These are phyloP conservation scores for Pyrus pyrifolia DNA, from an alignment of 306 rosid genomes.

Conservation along the genomic window DNA sequence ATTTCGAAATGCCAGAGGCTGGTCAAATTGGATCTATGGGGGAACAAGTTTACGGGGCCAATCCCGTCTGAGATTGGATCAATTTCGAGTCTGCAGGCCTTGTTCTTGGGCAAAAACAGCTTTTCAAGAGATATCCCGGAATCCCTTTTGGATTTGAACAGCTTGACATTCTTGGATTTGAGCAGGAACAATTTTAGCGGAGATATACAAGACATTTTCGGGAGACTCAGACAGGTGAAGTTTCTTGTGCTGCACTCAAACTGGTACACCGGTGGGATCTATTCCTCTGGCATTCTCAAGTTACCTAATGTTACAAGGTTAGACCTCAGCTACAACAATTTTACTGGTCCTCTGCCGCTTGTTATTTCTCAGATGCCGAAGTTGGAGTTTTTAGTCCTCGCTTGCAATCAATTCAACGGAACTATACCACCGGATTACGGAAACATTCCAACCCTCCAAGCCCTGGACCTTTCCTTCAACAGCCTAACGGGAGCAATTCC, in stretches of 20 bases:
- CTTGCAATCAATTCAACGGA: conserved; percentile 67
- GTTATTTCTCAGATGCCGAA: conserved; percentile 60
- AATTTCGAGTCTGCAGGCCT: conserved; percentile 38
- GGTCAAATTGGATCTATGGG: conserved; percentile 44
- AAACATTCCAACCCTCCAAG: conserved; percentile 49
- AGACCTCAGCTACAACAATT: conserved; percentile 64
- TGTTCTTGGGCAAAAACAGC: conserved; percentile 68
- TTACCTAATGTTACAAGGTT: conserved; percentile 48
- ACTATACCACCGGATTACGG: conserved; percentile 60
- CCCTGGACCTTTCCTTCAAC: conserved; percentile 76
- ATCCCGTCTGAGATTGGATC: conserved; percentile 66
- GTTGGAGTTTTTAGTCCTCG: conserved; percentile 54
- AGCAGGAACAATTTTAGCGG: conserved; percentile 62
- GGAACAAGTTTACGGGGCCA: conserved; percentile 47
- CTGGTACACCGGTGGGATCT: conserved; percentile 56
- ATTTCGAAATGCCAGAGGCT: conserved; percentile 57
- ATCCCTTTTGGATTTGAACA: conserved; percentile 46
- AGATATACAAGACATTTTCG: conserved; percentile 64
- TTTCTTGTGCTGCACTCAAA: conserved; percentile 69
- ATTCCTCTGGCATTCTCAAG: conserved; percentile 59
- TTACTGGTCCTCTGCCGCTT: conserved; percentile 70
- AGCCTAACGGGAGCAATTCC: conserved; percentile 66
- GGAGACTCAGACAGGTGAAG: conserved; percentile 53
- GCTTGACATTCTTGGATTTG: conserved; percentile 76
- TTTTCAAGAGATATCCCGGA: conserved; percentile 61